These are phyloP conservation scores for Eucalyptus cladocalyx DNA, from an alignment of 345 rosid species.

Conservation along the genomic window DNA sequence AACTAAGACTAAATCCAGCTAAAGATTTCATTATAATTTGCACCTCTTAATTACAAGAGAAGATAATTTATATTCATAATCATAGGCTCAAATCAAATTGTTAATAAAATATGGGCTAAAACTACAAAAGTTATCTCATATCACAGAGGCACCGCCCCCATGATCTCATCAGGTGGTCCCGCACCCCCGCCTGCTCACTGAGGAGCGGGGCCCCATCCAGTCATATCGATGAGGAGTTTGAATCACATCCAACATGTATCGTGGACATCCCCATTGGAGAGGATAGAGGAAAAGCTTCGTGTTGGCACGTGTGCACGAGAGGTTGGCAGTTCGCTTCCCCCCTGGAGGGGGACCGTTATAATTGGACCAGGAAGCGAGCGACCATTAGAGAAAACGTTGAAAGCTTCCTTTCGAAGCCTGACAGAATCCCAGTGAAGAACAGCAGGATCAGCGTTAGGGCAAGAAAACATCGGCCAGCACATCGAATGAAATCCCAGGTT, in stretches of 20 bases:
- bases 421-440: not conserved
- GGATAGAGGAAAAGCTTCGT: not conserved
- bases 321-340: not conserved
- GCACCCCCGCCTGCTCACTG: no score
- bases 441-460: not conserved
- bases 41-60: no score
- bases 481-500: not conserved
- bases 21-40: no score
- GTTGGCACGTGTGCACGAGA: not conserved
- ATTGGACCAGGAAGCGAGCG: not conserved
- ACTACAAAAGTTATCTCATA: no score
- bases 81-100: no score
- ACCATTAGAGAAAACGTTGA: not conserved
- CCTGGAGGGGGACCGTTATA: not conserved
- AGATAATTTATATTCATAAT: no score
- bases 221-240: no score
- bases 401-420: not conserved
- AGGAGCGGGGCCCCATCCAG: no score
- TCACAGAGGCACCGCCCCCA: fast-evolving
- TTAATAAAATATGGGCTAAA: no score
- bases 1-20: no score
- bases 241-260: no score
- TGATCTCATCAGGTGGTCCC: fast-evolving
- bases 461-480: not conserved
- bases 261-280: not conserved